phyloP scores from a whole-genome alignment of 768 basidiomycete genomes.

The Chiua virens region DNA sequence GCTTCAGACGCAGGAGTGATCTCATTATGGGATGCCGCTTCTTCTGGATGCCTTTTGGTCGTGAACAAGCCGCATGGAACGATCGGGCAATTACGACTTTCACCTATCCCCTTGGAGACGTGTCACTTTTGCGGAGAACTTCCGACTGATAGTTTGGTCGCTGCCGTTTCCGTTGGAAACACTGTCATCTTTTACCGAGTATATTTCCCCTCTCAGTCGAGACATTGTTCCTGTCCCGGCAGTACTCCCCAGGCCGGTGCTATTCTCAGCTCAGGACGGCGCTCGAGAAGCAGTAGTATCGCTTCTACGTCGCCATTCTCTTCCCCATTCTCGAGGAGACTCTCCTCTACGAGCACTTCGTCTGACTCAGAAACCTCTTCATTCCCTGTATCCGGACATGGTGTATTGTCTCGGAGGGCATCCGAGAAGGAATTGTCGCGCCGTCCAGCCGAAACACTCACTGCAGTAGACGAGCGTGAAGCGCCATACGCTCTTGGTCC shows the following conservation, averaged over 20 bases:
- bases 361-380: constrained; percentile 43
- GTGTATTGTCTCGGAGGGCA: constrained; percentile 68
- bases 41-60: constrained; percentile 60
- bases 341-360: constrained; percentile 43
- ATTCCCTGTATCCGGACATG: constrained; percentile 82
- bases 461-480: constrained; percentile 36
- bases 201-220: constrained; percentile 53
- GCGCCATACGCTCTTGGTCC: constrained; percentile 31
- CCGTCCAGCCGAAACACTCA: constrained; percentile 47
- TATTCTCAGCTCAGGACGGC: constrained; percentile 47
- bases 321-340: constrained; percentile 48
- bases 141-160: constrained; percentile 61
- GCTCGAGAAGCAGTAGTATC: constrained; percentile 65
- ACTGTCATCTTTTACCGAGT: constrained; percentile 65
- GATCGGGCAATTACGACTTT: constrained; percentile 61
- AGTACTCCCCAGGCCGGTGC: constrained; percentile 45
- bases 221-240: constrained; percentile 67
- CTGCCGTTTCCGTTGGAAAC: constrained; percentile 66
- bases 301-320: constrained; percentile 46
- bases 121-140: constrained; percentile 75
- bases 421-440: constrained; percentile 66
- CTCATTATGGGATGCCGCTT: constrained; percentile 75
- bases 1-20: constrained; percentile 67
- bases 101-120: constrained; percentile 48
- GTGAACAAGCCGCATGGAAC: constrained; percentile 60